Base-by-base conservation (phyloP, 768 basidiomycete genomes). In the Mycena rebaudengoi region DNA sequence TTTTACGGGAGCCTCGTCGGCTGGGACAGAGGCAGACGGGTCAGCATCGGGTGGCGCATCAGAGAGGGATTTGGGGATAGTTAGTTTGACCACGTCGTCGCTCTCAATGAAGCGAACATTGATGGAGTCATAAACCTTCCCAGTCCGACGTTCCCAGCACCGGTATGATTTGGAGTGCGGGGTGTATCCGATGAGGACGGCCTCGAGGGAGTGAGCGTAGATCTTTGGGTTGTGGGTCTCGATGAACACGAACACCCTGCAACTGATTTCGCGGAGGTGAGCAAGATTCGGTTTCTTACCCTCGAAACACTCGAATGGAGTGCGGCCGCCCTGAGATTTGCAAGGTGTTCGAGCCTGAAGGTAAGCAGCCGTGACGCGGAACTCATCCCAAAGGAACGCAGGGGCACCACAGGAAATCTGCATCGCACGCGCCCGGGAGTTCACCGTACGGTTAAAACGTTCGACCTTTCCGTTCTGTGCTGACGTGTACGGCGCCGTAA, bases 381-480 rank as follows among this genome's bases (percentile, higher is more conserved):
- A 74, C 50, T 80, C 74, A 28, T 76, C 72, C 79, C 79, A 80
- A 0, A 71, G 55, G 44, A 70, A 66, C 12, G 66, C 48, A 0
- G 78, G 79, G 3, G 68, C 54, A 0, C 66, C 60, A 13, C 69
- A 65, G 16, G 69, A 67, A 14, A 73, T 46, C 0, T 66, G 67
- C 76, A 79, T 79, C 0, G 77, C 62, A 1, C 67, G 60, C 1
- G 70, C 74, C 28, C 73, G 70, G 7, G 60, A 65, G 58, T 80
- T 67, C 10, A 80, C 60, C 0, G 78, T 80, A 6, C 70, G 68
- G 50, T 83, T 79, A 30, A 76, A 51, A 1, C 75, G 69, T 53
- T 83, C 78, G 3, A 78, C 77, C 7, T 65, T 60, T 4, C 81
- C 77, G 53, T 75, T 81, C 12, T 80, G 75, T 0, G 70, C 71